A percentile compares a stretch with the other conserved stretches of the same genome.
These are phyloP conservation scores for Citrus sp. DNA, from an alignment of 345 rosid species.

Conservation along the genomic window DNA sequence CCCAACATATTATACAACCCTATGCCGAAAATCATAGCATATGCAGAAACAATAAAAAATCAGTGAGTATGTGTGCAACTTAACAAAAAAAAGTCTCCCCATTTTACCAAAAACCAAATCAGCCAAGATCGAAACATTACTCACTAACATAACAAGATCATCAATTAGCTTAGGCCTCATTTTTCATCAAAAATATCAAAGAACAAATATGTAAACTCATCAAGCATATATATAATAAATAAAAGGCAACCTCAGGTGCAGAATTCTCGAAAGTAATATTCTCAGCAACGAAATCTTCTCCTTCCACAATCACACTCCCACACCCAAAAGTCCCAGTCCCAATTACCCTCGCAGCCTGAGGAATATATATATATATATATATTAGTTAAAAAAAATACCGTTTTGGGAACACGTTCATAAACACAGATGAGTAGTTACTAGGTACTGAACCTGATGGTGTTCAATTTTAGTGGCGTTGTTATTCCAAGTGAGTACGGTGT, in stretches of 20 bases:
- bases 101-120: not conserved
- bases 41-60: not conserved
- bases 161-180: not conserved
- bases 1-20: not conserved
- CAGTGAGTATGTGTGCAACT: not conserved
- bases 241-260: constrained; percentile 59
- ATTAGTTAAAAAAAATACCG: not conserved
- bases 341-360: constrained; percentile 59
- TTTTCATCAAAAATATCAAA: not conserved
- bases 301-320: constrained; percentile 89
- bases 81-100: not conserved
- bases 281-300: constrained; percentile 94
- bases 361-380: not conserved
- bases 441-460: constrained; percentile 69
- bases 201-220: not conserved
- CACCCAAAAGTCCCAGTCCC: constrained; percentile 95
- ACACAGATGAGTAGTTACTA: constrained; percentile 2
- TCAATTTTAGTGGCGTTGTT: constrained; percentile 79
- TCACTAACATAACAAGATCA: not conserved
- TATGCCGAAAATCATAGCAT: not conserved
- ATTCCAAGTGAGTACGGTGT: constrained; percentile 75
- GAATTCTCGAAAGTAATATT: constrained; percentile 96
- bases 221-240: too few relatives aligned
- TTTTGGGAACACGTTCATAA: not conserved
- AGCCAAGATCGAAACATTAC: not conserved